Evolutionary conservation across 148 eudicot genomes (phyloP).

Genomic region (Rhododendron ferrugineum): DNA sequence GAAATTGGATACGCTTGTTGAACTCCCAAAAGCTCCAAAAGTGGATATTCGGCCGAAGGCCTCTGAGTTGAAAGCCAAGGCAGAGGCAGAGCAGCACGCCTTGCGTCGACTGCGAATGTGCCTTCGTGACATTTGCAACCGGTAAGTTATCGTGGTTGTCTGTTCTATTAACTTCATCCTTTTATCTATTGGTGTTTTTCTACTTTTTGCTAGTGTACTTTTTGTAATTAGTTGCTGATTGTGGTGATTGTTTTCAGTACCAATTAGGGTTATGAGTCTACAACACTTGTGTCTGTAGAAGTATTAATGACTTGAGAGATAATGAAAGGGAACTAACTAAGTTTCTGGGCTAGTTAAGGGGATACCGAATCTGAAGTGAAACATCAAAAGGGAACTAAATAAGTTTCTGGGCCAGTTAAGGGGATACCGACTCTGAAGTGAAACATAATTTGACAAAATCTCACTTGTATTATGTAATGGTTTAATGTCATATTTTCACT

Average conservation of each 20-base stretch:
- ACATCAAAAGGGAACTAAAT: no score
- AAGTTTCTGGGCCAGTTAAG: no score
- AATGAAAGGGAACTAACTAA: background rate
- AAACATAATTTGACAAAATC: background rate
- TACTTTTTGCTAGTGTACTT: background rate
- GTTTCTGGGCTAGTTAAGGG: no score
- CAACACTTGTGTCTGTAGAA: background rate
- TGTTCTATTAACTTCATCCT: background rate
- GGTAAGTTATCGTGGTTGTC: conserved; percentile 36
- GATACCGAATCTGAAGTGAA: no score
- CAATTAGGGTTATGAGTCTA: background rate
- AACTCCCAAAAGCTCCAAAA: conserved; percentile 93
- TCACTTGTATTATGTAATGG: background rate
- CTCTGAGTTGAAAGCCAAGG: conserved; percentile 87
- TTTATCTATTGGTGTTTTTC: background rate
- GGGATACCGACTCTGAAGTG: no score
- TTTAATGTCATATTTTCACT: background rate
- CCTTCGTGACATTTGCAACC: conserved; percentile 94
- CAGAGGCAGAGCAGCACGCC: conserved; percentile 95
- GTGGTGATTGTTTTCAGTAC: background rate
- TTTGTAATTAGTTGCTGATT: background rate
- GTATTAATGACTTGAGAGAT: background rate
- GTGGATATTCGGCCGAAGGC: conserved; percentile 72
- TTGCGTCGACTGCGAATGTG: conserved; percentile 97
- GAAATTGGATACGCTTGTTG: conserved; percentile 42